Conservation (phyloP, 2,329 filamentous ascomycete species). For the Chaetomiaceae sp. region DNA sequence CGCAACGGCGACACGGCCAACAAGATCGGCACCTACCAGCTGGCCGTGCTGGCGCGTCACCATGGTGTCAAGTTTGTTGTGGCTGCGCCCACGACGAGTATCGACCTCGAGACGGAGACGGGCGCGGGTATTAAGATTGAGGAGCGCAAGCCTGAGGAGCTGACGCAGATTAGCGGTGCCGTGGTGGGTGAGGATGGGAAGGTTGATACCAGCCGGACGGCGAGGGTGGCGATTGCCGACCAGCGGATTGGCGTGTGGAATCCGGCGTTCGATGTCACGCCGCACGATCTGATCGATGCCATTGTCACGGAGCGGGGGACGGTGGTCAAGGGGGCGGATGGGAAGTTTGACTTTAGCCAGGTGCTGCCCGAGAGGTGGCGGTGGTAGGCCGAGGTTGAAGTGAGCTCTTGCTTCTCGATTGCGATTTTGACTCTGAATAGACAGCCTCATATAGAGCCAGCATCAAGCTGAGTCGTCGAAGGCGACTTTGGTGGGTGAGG, state of each 20-base stretch:
- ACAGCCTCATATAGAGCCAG: too few species aligned
- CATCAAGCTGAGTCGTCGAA: too few species aligned
- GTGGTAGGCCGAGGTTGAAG: slow-evolving; percentile 17
- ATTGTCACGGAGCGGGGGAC: slow-evolving; percentile 91
- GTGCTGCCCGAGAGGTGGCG: slow-evolving; percentile 55
- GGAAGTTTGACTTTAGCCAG: slow-evolving; percentile 61
- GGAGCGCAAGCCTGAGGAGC: slow-evolving; percentile 73
- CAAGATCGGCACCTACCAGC: slow-evolving; percentile 92
- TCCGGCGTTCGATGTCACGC: slow-evolving; percentile 93
- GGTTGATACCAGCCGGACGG: slow-evolving; percentile 59
- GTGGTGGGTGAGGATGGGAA: slow-evolving; percentile 59
- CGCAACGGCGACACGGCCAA: slow-evolving; percentile 97
- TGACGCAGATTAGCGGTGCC: slow-evolving; percentile 80
- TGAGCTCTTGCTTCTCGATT: too few species aligned
- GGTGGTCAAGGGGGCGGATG: slow-evolving; percentile 69
- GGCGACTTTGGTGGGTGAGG: too few species aligned
- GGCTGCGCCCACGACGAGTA: slow-evolving; percentile 88
- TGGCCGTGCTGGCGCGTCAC: slow-evolving; percentile 83
- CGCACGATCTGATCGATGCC: slow-evolving; percentile 81
- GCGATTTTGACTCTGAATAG: not conserved
- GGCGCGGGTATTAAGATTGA: slow-evolving; percentile 86
- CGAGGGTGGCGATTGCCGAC: slow-evolving; percentile 74
- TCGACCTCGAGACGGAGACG: slow-evolving; percentile 75
- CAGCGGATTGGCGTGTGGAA: slow-evolving; percentile 88
- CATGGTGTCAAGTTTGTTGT: slow-evolving; percentile 94